Evolutionary conservation across 495 filamentous ascomycete genomes (phyloP).

Genomic region (Penicillium coprophilum): DNA sequence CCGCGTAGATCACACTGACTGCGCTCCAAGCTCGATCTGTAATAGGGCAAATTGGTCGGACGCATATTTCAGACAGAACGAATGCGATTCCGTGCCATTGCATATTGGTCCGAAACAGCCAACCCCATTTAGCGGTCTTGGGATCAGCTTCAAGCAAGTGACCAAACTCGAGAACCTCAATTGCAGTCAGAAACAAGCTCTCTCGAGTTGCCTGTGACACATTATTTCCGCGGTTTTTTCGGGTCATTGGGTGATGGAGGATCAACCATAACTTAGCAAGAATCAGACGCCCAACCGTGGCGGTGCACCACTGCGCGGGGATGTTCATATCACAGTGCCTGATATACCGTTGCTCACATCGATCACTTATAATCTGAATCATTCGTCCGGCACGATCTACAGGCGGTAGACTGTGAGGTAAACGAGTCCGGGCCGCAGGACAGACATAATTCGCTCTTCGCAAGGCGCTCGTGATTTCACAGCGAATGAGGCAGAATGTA

Average conservation of each 20-base stretch:
- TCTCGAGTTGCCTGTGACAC: constrained; percentile 62
- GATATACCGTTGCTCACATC: constrained; percentile 62
- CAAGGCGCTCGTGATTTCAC: constrained; percentile 54
- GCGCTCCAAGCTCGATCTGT: constrained; percentile 83
- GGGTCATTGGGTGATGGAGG: constrained; percentile 59
- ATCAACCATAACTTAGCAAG: constrained; percentile 68
- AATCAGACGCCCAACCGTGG: constrained; percentile 65
- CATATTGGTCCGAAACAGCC: constrained; percentile 80
- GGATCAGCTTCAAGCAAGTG: constrained; percentile 62
- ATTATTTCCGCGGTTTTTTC: constrained; percentile 30
- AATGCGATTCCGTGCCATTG: constrained; percentile 85
- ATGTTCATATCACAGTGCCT: constrained; percentile 50
- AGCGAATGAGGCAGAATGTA: constrained; percentile 72
- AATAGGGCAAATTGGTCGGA: constrained; percentile 63
- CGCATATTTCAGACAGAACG: constrained; percentile 70
- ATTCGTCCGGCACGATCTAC: constrained; percentile 59
- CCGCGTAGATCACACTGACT: constrained; percentile 59
- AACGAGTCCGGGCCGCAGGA: constrained; percentile 24
- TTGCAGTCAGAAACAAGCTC: constrained; percentile 70
- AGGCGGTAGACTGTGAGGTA: constrained; percentile 22
- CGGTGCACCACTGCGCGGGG: constrained; percentile 70
- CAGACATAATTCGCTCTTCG: constrained; percentile 43
- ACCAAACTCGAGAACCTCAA: constrained; percentile 75
- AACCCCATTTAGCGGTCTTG: constrained; percentile 67
- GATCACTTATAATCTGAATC: constrained; percentile 60